phyloP scores from a whole-genome alignment of 2,329 filamentous ascomycete species.

The Arthrobotrys entomopaga region DNA sequence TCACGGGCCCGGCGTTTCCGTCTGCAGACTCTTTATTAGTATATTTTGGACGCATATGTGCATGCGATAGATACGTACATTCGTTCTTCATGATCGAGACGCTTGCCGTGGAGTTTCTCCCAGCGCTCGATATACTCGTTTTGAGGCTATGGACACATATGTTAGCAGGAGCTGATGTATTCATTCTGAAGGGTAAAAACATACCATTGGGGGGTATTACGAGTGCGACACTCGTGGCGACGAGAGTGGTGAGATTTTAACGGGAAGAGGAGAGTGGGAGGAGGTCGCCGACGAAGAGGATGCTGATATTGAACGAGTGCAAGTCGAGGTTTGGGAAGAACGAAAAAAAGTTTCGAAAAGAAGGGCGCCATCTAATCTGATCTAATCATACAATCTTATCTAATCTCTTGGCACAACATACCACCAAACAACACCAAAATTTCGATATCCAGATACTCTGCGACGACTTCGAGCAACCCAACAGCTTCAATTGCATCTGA shows the following conservation, averaged over 20 bases:
- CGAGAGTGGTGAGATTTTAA: neutral
- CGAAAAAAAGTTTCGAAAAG: constrained; percentile 31
- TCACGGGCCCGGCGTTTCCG: constrained; percentile 90
- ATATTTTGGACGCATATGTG: neutral
- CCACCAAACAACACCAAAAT: constrained; percentile 31
- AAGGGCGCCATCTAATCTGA: constrained; percentile 10
- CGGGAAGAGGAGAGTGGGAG: neutral
- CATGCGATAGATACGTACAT: constrained; percentile 44
- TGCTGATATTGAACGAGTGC: constrained; percentile 10
- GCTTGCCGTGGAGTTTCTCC: constrained; percentile 72
- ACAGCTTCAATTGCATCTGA: constrained; percentile 8
- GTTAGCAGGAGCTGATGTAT: constrained; percentile 20
- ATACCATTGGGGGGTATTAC: constrained; percentile 42
- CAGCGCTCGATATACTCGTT: constrained; percentile 85
- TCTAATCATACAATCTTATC: constrained; percentile 44
- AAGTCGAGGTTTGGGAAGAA: constrained; percentile 6
- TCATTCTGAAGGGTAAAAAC: neutral
- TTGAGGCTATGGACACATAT: constrained; percentile 71
- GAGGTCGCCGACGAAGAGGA: neutral
- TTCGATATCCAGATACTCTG: neutral
- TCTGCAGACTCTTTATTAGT: constrained; percentile 59
- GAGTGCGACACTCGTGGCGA: constrained; percentile 38
- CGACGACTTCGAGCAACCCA: constrained; percentile 7
- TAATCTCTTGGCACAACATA: constrained; percentile 42
- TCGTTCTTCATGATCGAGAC: constrained; percentile 85